phyloP scores from a whole-genome alignment of 106 monocot species.

The Iris macrosiphon region DNA sequence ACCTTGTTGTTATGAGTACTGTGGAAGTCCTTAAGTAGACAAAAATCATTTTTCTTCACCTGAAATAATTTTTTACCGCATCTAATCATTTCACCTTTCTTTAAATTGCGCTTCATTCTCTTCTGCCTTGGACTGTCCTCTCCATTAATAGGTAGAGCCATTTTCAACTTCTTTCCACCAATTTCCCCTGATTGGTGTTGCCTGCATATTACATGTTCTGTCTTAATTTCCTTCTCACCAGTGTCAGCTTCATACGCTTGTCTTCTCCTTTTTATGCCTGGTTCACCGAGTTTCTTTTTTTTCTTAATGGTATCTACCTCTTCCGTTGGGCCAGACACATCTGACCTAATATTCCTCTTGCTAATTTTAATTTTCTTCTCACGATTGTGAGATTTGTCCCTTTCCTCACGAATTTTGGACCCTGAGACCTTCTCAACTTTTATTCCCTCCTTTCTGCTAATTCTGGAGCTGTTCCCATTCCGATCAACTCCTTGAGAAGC shows the following conservation, averaged over 20 bases:
- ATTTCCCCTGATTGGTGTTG: neutral
- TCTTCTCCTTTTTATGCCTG: slow-evolving; percentile 7
- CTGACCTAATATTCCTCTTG: neutral
- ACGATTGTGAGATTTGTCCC: neutral
- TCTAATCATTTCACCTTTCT: neutral
- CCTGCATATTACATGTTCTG: neutral
- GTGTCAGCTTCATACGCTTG: neutral
- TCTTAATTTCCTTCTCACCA: slow-evolving; percentile 2
- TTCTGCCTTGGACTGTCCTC: neutral
- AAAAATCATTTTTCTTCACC: neutral
- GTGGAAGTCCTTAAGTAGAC: neutral
- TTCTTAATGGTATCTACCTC: neutral
- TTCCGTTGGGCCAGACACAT: neutral
- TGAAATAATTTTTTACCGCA: neutral
- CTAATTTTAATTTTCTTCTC: neutral
- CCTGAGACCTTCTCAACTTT: neutral
- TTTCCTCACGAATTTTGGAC: neutral
- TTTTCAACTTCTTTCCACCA: neutral
- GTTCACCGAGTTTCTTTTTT: neutral
- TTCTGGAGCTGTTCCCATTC: neutral
- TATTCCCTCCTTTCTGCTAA: neutral
- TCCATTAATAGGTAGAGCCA: neutral
- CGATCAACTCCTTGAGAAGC: neutral
- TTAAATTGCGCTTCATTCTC: neutral
- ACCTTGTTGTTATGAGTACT: neutral